phyloP scores from a whole-genome alignment of 768 basidiomycete genomes.

The Suillus subalutaceus region DNA sequence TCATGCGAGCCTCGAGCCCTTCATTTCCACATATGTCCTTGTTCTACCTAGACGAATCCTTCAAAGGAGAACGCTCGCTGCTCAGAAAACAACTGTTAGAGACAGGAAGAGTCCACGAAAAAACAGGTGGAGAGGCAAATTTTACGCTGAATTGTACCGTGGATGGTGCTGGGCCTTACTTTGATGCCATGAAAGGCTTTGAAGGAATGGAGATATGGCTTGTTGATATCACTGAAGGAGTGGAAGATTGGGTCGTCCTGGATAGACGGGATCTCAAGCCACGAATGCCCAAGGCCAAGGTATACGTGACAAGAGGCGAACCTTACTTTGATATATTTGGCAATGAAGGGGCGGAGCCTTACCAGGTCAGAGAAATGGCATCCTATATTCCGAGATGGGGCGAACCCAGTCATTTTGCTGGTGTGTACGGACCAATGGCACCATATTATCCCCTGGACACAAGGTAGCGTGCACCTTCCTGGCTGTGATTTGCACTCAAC shows the following conservation, averaged over 20 bases:
- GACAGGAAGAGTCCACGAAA: neutral
- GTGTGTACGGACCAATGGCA: neutral
- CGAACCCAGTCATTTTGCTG: neutral
- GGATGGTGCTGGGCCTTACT: neutral
- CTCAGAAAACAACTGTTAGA: neutral
- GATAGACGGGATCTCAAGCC: neutral
- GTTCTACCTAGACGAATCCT: conserved; percentile 2
- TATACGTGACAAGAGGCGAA: neutral
- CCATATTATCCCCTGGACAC: neutral
- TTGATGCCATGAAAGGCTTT: neutral
- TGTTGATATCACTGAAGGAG: neutral
- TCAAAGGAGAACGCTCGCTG: neutral
- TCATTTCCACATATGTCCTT: conserved; percentile 1
- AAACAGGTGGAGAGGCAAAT: neutral
- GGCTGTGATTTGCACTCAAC: neutral
- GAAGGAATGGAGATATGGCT: conserved; percentile 1
- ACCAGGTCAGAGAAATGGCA: neutral
- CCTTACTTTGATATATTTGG: neutral
- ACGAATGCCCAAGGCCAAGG: neutral
- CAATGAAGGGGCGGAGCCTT: neutral
- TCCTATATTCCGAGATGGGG: neutral
- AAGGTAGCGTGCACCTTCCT: conserved; percentile 1
- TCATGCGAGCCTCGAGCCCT: neutral
- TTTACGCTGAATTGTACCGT: neutral
- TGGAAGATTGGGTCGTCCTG: neutral